These are phyloP conservation scores for Apiospora hydei DNA, from an alignment of 2,329 filamentous ascomycete genomes.

Conservation along the genomic window DNA sequence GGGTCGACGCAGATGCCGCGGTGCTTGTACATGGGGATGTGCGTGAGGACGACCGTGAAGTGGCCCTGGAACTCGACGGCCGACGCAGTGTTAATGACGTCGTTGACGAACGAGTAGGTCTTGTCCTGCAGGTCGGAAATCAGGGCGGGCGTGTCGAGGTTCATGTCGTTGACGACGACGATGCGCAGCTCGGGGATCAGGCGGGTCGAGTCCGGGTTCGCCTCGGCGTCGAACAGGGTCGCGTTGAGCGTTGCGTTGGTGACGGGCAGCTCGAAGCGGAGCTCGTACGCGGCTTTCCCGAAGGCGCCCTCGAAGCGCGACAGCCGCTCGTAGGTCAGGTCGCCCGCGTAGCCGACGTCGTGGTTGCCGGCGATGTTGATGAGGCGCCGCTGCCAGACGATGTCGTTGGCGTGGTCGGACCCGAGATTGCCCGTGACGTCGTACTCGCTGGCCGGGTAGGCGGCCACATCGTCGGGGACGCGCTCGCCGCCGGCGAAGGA, in stretches of 20 bases:
- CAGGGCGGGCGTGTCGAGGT: constrained; percentile 84
- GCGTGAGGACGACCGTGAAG: constrained; percentile 87
- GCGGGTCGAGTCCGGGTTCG: constrained; percentile 55
- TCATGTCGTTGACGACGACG: constrained; percentile 90
- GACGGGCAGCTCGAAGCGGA: constrained; percentile 71
- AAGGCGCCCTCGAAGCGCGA: constrained; percentile 84
- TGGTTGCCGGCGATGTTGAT: constrained; percentile 96
- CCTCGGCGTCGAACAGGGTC: constrained; percentile 50
- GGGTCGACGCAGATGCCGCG: constrained; percentile 83
- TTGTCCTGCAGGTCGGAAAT: constrained; percentile 72
- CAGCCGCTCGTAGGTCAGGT: constrained; percentile 79
- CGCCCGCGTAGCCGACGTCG: constrained; percentile 94
- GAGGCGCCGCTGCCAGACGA: constrained; percentile 75
- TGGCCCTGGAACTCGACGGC: constrained; percentile 68
- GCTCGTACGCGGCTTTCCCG: constrained; percentile 89
- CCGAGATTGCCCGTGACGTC: constrained; percentile 58
- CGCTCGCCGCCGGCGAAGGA: constrained; percentile 75
- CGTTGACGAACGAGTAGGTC: constrained; percentile 80
- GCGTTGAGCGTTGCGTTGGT: constrained; percentile 47
- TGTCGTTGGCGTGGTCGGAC: constrained; percentile 52
- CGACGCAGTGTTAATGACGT: constrained; percentile 67
- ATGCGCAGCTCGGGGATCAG: constrained; percentile 77
- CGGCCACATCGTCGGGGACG: constrained; percentile 64
- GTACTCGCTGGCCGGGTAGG: constrained; percentile 57
- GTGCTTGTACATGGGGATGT: constrained; percentile 88